phyloP scores from a whole-genome alignment of 176 grass and related monocot species.

The Hordeum marinum region DNA sequence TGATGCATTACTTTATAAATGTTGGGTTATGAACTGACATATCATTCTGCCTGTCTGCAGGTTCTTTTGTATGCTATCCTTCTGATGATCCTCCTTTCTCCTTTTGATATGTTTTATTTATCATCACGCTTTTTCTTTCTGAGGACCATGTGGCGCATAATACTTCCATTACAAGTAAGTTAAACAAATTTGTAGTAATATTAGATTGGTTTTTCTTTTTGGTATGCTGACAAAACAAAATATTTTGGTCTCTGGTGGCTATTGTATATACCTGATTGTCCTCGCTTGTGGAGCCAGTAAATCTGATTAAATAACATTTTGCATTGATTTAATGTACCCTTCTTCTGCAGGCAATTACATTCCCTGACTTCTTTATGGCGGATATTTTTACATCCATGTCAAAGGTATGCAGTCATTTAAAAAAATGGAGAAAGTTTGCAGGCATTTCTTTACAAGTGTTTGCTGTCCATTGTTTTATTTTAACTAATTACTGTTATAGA shows the following conservation, averaged over 20 bases:
- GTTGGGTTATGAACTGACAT: background rate
- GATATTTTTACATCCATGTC: slow-evolving; percentile 99
- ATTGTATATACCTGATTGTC: slow-evolving; percentile 8
- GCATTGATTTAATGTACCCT: background rate
- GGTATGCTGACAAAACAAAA: slow-evolving; percentile 17
- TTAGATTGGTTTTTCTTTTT: slow-evolving; percentile 7
- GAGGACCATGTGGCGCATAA: slow-evolving; percentile 79
- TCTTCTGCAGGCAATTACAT: slow-evolving; percentile 80
- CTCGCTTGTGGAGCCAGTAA: background rate
- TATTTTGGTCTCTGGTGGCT: background rate
- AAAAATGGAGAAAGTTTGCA: slow-evolving; percentile 45
- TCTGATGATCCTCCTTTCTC: slow-evolving; percentile 83
- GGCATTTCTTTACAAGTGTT: slow-evolving; percentile 4
- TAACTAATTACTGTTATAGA: background rate
- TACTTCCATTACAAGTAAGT: slow-evolving; percentile 86
- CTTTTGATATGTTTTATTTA: slow-evolving; percentile 97
- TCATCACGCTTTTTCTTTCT: slow-evolving; percentile 90
- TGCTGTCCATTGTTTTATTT: background rate
- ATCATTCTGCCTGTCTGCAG: slow-evolving; percentile 36
- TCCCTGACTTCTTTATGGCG: slow-evolving; percentile 97
- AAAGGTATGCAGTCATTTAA: slow-evolving; percentile 56
- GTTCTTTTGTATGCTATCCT: slow-evolving; percentile 74
- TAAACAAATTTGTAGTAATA: slow-evolving; percentile 9
- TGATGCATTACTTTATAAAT: background rate
- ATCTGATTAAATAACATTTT: background rate